These are phyloP conservation scores for Talaromyces ruber DNA, from an alignment of 495 filamentous ascomycete species.

Conservation along the genomic window DNA sequence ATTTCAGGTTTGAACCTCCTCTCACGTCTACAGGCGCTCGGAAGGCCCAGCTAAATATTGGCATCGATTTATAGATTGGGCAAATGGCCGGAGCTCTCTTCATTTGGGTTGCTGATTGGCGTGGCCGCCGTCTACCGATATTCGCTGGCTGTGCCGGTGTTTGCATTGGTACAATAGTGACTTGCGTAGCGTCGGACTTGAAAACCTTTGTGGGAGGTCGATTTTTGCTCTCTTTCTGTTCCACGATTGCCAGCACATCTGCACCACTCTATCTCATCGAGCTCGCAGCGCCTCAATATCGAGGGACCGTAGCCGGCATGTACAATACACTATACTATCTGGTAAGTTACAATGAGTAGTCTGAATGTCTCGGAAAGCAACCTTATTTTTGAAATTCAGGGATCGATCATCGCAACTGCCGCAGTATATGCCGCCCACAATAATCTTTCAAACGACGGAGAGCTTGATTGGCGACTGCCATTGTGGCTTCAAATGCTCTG, in stretches of 20 bases:
- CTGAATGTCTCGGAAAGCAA: conserved; percentile 54
- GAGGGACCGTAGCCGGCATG: neutral
- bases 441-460: conserved; percentile 15
- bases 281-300: conserved; percentile 38
- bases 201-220: conserved; percentile 61
- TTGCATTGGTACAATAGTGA: conserved; percentile 48
- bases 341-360: conserved; percentile 19
- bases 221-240: conserved; percentile 68
- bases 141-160: conserved; percentile 54
- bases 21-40: neutral
- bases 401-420: conserved; percentile 6
- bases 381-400: conserved; percentile 45
- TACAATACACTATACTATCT: conserved; percentile 4
- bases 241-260: conserved; percentile 55
- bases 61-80: neutral
- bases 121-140: neutral
- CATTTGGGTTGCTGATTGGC: conserved; percentile 7
- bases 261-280: conserved; percentile 67
- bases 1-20: no score
- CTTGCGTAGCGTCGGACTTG: conserved; percentile 45
- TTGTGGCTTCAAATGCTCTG: conserved; percentile 56
- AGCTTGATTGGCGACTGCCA: conserved; percentile 47
- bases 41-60: neutral
- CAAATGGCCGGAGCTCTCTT: conserved; percentile 2
- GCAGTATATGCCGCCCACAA: conserved; percentile 14